phyloP scores from a whole-genome alignment of 177 flowering plant genomes.

The Telopea speciosissima region DNA sequence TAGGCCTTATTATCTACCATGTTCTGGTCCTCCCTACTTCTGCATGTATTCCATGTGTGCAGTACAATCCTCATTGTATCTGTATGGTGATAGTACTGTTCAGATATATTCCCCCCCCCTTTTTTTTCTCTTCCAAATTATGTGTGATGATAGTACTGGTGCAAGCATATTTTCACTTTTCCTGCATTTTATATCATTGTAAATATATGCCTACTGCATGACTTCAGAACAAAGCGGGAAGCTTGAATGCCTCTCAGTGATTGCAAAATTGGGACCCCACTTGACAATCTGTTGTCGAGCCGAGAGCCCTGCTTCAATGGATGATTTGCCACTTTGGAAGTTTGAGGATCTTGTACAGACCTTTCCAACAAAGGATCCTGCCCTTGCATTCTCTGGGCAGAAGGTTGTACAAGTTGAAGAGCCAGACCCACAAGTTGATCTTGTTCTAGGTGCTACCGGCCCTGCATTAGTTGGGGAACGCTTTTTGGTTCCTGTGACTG shows the following conservation, averaged over 20 bases:
- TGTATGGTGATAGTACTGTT: neutral
- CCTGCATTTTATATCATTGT: constrained; percentile 3
- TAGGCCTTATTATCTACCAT: constrained; percentile 2
- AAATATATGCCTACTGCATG: constrained; percentile 8
- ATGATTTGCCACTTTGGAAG: constrained; percentile 89
- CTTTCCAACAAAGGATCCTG: constrained; percentile 80
- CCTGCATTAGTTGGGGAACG: constrained; percentile 92
- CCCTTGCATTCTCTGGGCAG: constrained; percentile 78
- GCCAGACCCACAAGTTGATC: constrained; percentile 78
- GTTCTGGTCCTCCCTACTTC: neutral
- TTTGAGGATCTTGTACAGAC: constrained; percentile 76
- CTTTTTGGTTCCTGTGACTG: constrained; percentile 67
- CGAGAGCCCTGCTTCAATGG: constrained; percentile 97
- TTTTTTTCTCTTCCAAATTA: too few species aligned
- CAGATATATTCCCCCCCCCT: too few species aligned
- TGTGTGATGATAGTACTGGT: too few species aligned
- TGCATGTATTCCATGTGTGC: neutral
- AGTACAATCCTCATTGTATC: neutral
- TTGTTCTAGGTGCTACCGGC: constrained; percentile 53
- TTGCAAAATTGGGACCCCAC: constrained; percentile 59
- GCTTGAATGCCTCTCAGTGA: constrained; percentile 82
- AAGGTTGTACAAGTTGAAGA: constrained; percentile 89
- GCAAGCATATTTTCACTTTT: neutral
- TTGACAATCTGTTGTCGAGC: constrained; percentile 86
- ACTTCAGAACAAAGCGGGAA: constrained; percentile 85